Conservation (phyloP, 2,329 filamentous ascomycete species). For the Trichoderma sp. region DNA sequence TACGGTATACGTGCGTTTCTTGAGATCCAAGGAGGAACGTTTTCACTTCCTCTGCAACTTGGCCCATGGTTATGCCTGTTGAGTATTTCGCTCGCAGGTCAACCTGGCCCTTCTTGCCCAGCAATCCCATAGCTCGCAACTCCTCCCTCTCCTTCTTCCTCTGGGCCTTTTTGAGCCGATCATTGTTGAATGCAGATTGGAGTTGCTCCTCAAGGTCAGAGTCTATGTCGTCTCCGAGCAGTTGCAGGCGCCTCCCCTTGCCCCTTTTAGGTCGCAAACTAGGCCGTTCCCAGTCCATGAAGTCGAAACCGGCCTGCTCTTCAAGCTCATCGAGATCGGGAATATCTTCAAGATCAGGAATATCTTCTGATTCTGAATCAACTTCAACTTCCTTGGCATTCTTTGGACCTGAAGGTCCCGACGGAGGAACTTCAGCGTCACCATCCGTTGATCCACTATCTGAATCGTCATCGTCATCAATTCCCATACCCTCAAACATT, state of each 20-base stretch:
- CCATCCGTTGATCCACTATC: slow-evolving; percentile 3
- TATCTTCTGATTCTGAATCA: neutral
- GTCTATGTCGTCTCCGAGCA: slow-evolving; percentile 59
- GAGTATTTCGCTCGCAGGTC: slow-evolving; percentile 71
- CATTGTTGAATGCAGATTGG: slow-evolving; percentile 62
- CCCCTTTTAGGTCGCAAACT: slow-evolving; percentile 63
- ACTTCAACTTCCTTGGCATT: neutral
- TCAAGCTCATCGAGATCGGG: neutral
- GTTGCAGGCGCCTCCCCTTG: slow-evolving; percentile 60
- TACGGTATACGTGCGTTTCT: slow-evolving; percentile 55
- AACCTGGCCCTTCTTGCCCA: slow-evolving; percentile 60
- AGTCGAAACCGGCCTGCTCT: slow-evolving; percentile 69
- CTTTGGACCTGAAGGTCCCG: neutral
- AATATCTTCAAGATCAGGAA: neutral
- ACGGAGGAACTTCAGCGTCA: neutral
- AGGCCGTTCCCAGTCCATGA: slow-evolving; percentile 79
- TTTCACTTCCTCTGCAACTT: slow-evolving; percentile 72
- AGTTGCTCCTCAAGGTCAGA: slow-evolving; percentile 66
- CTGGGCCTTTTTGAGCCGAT: slow-evolving; percentile 69
- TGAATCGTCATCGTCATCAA: slow-evolving; percentile 31
- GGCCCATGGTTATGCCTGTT: slow-evolving; percentile 67
- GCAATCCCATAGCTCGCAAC: slow-evolving; percentile 63
- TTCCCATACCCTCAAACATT: slow-evolving; percentile 59
- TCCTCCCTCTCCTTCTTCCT: slow-evolving; percentile 71
- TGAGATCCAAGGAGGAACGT: slow-evolving; percentile 66